Evolutionary conservation across 441 rosid species (phyloP).

Genomic region (Aleurites moluccanus): DNA sequence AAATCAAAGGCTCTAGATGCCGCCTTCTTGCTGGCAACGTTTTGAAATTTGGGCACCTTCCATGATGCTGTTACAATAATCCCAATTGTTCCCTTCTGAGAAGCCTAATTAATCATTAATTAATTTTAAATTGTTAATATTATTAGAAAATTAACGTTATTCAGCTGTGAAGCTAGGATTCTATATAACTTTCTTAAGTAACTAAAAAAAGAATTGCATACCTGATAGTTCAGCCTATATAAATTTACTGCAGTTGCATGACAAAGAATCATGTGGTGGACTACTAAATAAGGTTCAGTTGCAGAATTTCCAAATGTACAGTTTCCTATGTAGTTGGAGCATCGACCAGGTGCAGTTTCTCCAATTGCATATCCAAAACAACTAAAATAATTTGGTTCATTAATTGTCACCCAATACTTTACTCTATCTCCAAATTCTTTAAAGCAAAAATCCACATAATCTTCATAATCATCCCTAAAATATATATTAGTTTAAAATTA

Average conservation of each 20-base stretch:
- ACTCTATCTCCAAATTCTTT: conserved; percentile 26
- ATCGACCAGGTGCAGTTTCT: conserved; percentile 22
- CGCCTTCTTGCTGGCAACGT: conserved; percentile 10
- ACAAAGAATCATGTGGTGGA: conserved; percentile 24
- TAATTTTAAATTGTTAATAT: no score
- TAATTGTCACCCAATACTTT: conserved; percentile 22
- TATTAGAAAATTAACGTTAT: no score
- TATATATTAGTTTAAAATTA: not conserved
- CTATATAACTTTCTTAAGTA: no score
- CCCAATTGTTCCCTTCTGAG: conserved; percentile 28
- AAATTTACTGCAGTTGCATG: conserved; percentile 26
- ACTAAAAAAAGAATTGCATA: not conserved
- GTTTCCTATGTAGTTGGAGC: conserved; percentile 18
- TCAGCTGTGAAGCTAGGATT: no score
- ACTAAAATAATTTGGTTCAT: conserved; percentile 22
- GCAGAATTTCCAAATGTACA: conserved; percentile 24
- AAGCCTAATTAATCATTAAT: conserved; percentile 8
- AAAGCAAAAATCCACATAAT: conserved; percentile 27
- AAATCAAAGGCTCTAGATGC: conserved; percentile 25
- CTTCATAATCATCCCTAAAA: conserved; percentile 23
- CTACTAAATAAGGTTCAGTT: conserved; percentile 26
- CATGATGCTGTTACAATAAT: conserved; percentile 11
- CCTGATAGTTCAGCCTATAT: conserved; percentile 31
- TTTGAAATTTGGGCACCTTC: conserved; percentile 18
- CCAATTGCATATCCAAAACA: conserved; percentile 20